Base-by-base conservation (phyloP, 192 early-diverging fungal species). In the Coemansia sp. region DNA sequence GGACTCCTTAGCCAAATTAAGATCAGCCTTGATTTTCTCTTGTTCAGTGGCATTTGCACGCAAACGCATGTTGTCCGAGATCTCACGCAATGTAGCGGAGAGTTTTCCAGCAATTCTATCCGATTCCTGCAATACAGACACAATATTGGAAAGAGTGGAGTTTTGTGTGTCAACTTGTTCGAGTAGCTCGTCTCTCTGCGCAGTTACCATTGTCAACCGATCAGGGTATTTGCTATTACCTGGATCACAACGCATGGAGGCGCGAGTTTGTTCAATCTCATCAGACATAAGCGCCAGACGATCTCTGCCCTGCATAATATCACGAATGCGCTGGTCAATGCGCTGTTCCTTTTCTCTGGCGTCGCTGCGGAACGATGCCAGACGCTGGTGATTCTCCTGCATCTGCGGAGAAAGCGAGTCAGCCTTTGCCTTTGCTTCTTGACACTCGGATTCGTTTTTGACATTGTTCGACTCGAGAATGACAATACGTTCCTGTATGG, bases 81-180 rank as follows among this genome's bases (percentile, higher is more conserved):
- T 51, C 63, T 71, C 61, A 55, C 83, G 68, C 71, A 74, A 76
- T 55, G 70, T 80, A 4, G 77, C 59, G 3, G 62, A 70, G 8
- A 85, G 71, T 62, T 72, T 71, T 6, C 69, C 76, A 8, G 82
- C 76, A 4, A 76, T 54, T 25, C 78, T 63, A 55, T 81, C 78
- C 0, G 85, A 71, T 33, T 76, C 74, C 25, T 84, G 66, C 56
- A 88, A 54, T 52, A 84, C 71, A 3, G 84, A 72, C 20, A 76
- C 78, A 50, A 86, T 69, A 0, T 51, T 61, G 17, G 83, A 71
- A 61, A 86, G 68, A 53, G 85, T 59, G 4, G 60, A 60, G 21
- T 57, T 59, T 23, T 78, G 33, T 17, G 67, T 68, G 3, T 46
- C 60, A 31, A 84, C 72, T 21, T 83, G 58, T 7, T 24, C 61